Conservation (phyloP, 83 land plant genomes). For the Thuja plicata region DNA sequence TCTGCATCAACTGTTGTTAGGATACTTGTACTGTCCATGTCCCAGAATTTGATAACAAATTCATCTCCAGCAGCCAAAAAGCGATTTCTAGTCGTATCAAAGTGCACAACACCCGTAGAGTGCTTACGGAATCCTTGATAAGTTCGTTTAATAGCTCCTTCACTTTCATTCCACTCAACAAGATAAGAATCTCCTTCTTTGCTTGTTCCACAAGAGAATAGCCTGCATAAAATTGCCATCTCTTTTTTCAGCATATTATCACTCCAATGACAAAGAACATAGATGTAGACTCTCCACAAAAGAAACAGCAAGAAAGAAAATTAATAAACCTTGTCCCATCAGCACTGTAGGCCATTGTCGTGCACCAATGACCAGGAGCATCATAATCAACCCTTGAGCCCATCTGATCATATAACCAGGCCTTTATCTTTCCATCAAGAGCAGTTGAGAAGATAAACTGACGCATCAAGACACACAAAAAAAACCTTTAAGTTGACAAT, state of each 20-base stretch:
- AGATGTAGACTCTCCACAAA: background rate
- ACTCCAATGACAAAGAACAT: background rate
- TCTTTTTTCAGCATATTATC: background rate
- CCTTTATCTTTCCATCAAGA: constrained; percentile 90
- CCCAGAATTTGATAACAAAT: constrained; percentile 80
- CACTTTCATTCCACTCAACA: constrained; percentile 98
- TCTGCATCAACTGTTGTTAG: constrained; percentile 76
- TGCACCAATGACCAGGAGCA: constrained; percentile 93
- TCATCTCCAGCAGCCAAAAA: constrained; percentile 95
- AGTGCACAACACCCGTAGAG: constrained; percentile 75
- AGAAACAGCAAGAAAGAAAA: constrained; percentile 3
- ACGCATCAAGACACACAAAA: background rate
- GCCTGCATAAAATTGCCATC: constrained; percentile 33
- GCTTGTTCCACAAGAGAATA: constrained; percentile 95
- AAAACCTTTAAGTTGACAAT: background rate
- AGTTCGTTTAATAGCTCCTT: constrained; percentile 84
- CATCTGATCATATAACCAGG: constrained; percentile 86
- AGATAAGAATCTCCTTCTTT: constrained; percentile 87
- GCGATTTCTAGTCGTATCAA: constrained; percentile 81
- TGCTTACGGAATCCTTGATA: constrained; percentile 84
- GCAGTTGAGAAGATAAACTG: constrained; percentile 95
- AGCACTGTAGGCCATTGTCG: constrained; percentile 94
- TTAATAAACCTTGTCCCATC: constrained; percentile 79
- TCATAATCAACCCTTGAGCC: constrained; percentile 95
- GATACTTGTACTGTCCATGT: constrained; percentile 74